A percentile compares a stretch with the other conserved stretches of the same genome.
Conservation (phyloP, 2,329 filamentous ascomycete genomes). For the Metarhizium robertsii region DNA sequence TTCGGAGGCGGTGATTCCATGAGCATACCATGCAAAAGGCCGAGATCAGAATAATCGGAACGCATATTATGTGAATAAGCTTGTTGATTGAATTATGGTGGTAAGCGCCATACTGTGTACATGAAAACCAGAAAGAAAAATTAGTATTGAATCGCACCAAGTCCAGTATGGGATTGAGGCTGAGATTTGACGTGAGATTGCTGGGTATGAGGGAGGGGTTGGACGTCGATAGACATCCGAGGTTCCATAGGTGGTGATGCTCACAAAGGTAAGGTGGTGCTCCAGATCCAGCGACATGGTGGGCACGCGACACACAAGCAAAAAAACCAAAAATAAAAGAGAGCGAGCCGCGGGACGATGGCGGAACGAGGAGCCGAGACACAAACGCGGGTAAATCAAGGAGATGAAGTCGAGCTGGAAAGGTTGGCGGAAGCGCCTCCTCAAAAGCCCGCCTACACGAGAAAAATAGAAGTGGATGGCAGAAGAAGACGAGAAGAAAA, state of each 20-base stretch:
- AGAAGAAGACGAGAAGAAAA: background rate
- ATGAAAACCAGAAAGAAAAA: background rate
- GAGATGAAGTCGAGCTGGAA: background rate
- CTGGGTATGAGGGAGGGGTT: slow-evolving; percentile 1
- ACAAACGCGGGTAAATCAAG: background rate
- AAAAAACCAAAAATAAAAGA: background rate
- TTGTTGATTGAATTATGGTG: slow-evolving; percentile 72
- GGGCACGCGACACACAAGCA: slow-evolving; percentile 8
- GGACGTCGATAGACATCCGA: background rate
- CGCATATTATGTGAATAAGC: slow-evolving; percentile 69
- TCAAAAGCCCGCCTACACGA: background rate
- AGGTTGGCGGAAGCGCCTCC: background rate
- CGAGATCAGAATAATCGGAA: slow-evolving; percentile 65
- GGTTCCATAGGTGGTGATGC: slow-evolving; percentile 25
- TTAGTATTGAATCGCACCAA: background rate
- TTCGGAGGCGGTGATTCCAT: background rate
- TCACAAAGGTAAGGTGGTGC: slow-evolving; percentile 70
- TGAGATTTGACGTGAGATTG: background rate
- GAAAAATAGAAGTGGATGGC: slow-evolving; percentile 1
- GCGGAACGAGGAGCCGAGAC: slow-evolving; percentile 4
- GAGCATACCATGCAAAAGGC: slow-evolving; percentile 59
- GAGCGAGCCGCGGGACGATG: slow-evolving; percentile 3
- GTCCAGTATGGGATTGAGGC: background rate
- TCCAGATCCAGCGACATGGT: slow-evolving; percentile 66
- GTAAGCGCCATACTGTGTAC: slow-evolving; percentile 67